Conservation (phyloP, 305 asterid genomes). For the Solanum hybrid region DNA sequence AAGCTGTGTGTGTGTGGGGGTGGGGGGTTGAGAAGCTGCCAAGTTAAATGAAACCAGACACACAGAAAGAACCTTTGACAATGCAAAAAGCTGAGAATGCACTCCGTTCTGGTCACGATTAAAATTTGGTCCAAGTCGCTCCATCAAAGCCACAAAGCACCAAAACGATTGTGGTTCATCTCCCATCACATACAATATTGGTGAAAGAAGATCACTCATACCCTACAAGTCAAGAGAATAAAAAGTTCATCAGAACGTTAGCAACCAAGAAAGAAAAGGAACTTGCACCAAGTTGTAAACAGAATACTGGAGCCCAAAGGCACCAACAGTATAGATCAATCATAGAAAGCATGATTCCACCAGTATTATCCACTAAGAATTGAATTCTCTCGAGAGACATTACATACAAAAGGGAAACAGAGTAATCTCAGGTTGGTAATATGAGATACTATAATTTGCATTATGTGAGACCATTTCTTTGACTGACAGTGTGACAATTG, state of each 20-base stretch:
- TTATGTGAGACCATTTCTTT: not conserved
- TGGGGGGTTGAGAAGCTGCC: not conserved
- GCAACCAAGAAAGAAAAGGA: not conserved
- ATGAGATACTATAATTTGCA: not conserved
- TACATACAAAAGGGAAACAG: not conserved
- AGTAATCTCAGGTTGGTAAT: not conserved
- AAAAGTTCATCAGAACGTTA: slow-evolving; percentile 1
- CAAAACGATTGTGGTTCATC: slow-evolving; percentile 94
- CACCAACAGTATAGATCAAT: not conserved
- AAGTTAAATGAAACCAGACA: not conserved
- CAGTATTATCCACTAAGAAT: not conserved
- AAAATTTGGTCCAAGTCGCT: slow-evolving; percentile 98
- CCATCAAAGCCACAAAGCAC: slow-evolving; percentile 93
- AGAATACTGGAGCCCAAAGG: not conserved
- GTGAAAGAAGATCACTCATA: slow-evolving; percentile 98
- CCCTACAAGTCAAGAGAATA: slow-evolving; percentile 49
- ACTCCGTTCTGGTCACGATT: slow-evolving; percentile 98
- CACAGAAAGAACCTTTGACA: slow-evolving; percentile 64
- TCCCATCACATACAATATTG: slow-evolving; percentile 80
- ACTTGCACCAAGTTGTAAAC: not conserved
- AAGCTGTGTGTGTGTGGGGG: not conserved
- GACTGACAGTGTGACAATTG: not conserved
- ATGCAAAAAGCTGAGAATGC: slow-evolving; percentile 97
- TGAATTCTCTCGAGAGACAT: not conserved
- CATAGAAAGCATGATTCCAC: not conserved